These are phyloP conservation scores for Dendrobium chrysotoxum DNA, from an alignment of 106 monocot genomes.

Conservation along the genomic window DNA sequence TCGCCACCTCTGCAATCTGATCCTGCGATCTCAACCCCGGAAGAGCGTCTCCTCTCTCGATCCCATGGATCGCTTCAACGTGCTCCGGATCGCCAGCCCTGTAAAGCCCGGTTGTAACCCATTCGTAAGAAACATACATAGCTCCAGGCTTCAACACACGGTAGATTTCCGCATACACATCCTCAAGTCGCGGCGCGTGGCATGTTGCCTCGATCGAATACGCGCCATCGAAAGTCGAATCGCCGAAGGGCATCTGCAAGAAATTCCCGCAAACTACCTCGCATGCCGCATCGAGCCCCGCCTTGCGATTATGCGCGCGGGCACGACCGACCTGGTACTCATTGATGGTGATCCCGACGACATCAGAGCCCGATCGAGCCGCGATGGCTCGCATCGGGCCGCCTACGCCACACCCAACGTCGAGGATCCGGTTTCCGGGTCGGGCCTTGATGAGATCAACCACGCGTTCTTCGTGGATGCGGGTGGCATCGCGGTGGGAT, in stretches of 20 bases:
- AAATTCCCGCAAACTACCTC: constrained; percentile 36
- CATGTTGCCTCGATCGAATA: constrained; percentile 35
- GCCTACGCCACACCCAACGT: constrained; percentile 81
- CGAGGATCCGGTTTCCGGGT: constrained; percentile 36
- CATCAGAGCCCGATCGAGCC: constrained; percentile 36
- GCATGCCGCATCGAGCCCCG: constrained; percentile 19
- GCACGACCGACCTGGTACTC: constrained; percentile 76
- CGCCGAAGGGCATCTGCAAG: constrained; percentile 31
- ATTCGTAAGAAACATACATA: constrained; percentile 64
- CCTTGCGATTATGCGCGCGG: constrained; percentile 27
- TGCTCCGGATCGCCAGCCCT: constrained; percentile 33
- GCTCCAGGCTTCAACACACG: constrained; percentile 55
- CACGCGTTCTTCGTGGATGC: constrained; percentile 63
- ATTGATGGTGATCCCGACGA: constrained; percentile 83
- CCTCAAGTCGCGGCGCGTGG: constrained; percentile 42
- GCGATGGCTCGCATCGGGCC: constrained; percentile 88
- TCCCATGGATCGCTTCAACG: constrained; percentile 56
- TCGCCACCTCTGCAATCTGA: constrained; percentile 41
- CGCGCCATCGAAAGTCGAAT: constrained; percentile 21
- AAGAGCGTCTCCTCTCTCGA: constrained; percentile 66
- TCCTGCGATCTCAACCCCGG: constrained; percentile 52
- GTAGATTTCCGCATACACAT: constrained; percentile 63
- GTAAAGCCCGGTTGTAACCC: constrained; percentile 63
- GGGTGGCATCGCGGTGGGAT: constrained; percentile 69
- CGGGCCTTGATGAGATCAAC: constrained; percentile 47